These are phyloP conservation scores for Cryptococcus sp. DNA, from an alignment of 1,284 basidiomycete genomes.

Conservation along the genomic window DNA sequence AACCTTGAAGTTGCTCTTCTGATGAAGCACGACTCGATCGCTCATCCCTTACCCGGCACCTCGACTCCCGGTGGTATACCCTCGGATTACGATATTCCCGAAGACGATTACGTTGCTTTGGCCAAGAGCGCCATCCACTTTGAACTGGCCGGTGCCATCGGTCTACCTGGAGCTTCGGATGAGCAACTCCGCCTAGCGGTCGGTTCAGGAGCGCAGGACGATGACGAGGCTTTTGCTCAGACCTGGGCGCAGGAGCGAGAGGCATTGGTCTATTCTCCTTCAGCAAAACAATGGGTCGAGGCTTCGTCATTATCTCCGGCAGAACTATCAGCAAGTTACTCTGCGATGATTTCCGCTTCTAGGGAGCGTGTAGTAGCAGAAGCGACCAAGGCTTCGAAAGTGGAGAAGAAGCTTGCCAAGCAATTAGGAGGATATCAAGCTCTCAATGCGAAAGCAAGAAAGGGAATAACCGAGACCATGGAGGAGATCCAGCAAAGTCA, in stretches of 20 bases:
- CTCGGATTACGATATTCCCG: conserved; percentile 73
- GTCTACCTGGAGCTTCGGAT: conserved; percentile 78
- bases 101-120: conserved; percentile 71
- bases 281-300: conserved; percentile 68
- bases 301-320: conserved; percentile 61
- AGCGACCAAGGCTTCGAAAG: conserved; percentile 76
- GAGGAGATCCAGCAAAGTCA: conserved; percentile 67
- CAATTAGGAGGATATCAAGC: conserved; percentile 87
- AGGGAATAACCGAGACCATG: conserved; percentile 68
- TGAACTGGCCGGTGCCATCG: conserved; percentile 77
- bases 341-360: conserved; percentile 62
- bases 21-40: conserved; percentile 83
- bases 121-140: conserved; percentile 74
- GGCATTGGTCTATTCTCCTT: conserved; percentile 65
- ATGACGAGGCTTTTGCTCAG: conserved; percentile 58
- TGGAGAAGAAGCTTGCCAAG: conserved; percentile 88
- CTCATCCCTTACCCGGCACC: conserved; percentile 86
- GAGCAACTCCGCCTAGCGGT: conserved; percentile 76
- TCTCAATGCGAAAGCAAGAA: conserved; percentile 69
- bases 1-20: conserved; percentile 77
- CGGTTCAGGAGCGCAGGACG: conserved; percentile 62
- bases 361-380: conserved; percentile 79
- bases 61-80: conserved; percentile 71
- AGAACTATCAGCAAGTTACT: conserved; percentile 67
- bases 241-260: conserved; percentile 71